Base-by-base conservation (phyloP, 2,329 filamentous ascomycete genomes). In the Hymenoscyphus fraxineus region DNA sequence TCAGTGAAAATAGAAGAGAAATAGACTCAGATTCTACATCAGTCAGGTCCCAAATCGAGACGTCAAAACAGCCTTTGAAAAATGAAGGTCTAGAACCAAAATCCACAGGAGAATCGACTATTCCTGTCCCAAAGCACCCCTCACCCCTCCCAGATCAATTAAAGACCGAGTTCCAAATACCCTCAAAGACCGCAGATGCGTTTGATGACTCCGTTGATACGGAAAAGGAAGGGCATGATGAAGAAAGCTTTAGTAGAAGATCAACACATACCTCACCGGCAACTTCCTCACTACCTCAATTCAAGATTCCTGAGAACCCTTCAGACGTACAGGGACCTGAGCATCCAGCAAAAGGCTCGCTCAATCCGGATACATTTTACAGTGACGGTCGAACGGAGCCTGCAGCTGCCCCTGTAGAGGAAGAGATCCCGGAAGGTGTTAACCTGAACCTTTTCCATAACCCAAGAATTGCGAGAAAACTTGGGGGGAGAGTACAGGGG, bases 391-490 rank as follows among this genome's bases (percentile, higher is more conserved):
- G 47, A 16, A 10, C 59, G n/a, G 22, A 54, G 22, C 38, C 61
- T 51, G 59, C 65, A 58, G 51, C 65, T 64, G 71, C 59, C 31
- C 63, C 64, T 22, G 2, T 32, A 54, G 74, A 77, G 60, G 73
- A 80, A 63, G 78, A 81, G n/a, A 65, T 82, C 16, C 80, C 85
- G 3, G 83, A 86, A 61, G 85, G 83, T 58, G 78, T 88, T 70
- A 82, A 88, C 71, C 81, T 82, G 5, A 82, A 86, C 68, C 75
- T 89, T 0, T 90, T 90, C 71, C 83, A 84, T 63, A 89, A 83
- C 62, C 82, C 82, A 2, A 80, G 80, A 62, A 82, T 88, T 22
- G 83, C 85, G 35, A 81, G 77, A 65, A 79, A 85, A 74, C 76
- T 89, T 15, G 81, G 83, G 38, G 79, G 79, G 38, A 79, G 81